Base-by-base conservation (phyloP, 495 filamentous ascomycete species). In the Aspergillus indologenus region DNA sequence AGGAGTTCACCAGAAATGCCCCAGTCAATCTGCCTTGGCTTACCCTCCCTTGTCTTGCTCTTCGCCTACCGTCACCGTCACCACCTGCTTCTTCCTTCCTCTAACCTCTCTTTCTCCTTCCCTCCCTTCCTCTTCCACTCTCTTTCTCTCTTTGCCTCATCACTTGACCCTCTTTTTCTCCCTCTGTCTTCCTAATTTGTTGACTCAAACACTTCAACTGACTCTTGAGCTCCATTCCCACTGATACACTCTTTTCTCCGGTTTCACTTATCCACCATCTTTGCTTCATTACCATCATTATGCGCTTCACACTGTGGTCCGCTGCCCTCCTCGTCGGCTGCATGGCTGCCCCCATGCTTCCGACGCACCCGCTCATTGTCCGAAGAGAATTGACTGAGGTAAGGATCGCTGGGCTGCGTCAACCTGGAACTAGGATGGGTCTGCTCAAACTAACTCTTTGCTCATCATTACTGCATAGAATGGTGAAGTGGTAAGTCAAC, bases 401-500 rank as follows among this genome's bases (percentile, higher is more conserved):
- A 48, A 21, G 20, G 34, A 40, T 40, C 34, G 34, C 34, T 40
- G 34, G 34, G 11, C 23, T 12, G 18, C 9, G 45, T 7, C 5
- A 22, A 0, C 9, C 20, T 23, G 20, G 45, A 9, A 23, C 20
- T 22, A 3, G n/a, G 45, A 23, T 48, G 45, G 45, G 45, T 12
- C 23, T 22, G 5, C 1, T 24, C 26, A 29, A 23, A 12, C 45
- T 48, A 23, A 48, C 17, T 34, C 42, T n/a, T 40, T 20, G 40
- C 26, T 53, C 53, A 29, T 56, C 59, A 45, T 57, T 40, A 43
- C 54, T 47, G 7, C 2, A 48, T 45, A 61, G 59, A 53, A 45
- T 20, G 59, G 59, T 53, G 53, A 61, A 45, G 59, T 57, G 53
- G 59, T 61, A 29, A 61, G 57, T 56, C 21, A 47, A 34, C 18